These are phyloP conservation scores for Pestalotiopsis sp. DNA, from an alignment of 2,329 filamentous ascomycete species.

Conservation along the genomic window DNA sequence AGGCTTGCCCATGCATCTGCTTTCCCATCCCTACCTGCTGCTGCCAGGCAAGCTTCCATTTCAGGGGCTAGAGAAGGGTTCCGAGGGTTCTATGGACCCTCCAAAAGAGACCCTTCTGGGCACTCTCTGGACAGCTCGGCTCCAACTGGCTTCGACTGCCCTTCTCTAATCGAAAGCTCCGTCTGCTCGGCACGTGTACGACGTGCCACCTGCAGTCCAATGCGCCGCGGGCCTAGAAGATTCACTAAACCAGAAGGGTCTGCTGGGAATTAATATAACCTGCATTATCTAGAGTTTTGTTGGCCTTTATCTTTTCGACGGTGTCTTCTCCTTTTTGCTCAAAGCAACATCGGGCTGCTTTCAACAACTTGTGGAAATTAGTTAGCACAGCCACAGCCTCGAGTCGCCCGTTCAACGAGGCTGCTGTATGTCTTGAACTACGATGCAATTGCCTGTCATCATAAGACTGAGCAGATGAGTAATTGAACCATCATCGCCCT, in stretches of 20 bases:
- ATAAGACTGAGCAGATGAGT: neutral
- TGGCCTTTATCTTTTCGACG: neutral
- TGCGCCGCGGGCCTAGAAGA: neutral
- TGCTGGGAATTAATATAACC: neutral
- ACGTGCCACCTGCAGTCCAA: neutral
- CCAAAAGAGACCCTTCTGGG: slow-evolving; percentile 2
- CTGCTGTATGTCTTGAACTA: neutral
- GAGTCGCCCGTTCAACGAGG: neutral
- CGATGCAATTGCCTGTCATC: neutral
- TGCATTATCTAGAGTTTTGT: neutral
- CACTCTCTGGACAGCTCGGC: neutral
- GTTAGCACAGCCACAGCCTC: neutral
- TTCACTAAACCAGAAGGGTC: neutral
- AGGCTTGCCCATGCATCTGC: neutral
- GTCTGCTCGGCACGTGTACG: slow-evolving; percentile 7
- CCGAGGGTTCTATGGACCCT: neutral
- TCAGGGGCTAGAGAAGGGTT: slow-evolving; percentile 6
- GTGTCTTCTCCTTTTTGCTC: neutral
- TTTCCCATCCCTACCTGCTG: neutral
- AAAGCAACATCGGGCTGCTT: neutral
- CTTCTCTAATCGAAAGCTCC: neutral
- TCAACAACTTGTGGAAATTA: neutral
- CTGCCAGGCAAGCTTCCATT: slow-evolving; percentile 1
- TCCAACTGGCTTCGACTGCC: neutral
- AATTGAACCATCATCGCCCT: too few species aligned